Conservation (phyloP, 2,329 filamentous ascomycete genomes). For the Elsinoe arachidis region DNA sequence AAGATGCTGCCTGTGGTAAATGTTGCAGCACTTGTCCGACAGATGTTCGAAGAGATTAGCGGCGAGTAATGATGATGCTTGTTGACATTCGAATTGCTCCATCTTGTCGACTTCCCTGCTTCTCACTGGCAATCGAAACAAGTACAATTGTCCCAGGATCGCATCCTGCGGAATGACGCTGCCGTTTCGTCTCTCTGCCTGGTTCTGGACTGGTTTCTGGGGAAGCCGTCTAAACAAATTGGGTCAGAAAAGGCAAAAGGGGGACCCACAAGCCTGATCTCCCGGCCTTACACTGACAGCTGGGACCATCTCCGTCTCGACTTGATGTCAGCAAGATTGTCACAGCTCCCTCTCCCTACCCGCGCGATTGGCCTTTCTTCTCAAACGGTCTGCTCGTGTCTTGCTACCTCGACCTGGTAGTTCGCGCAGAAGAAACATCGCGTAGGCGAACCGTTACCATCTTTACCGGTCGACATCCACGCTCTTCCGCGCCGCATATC, state of each 20-base stretch:
- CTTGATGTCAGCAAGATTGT: not conserved
- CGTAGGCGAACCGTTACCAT: conserved; percentile 3
- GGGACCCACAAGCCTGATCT: conserved; percentile 1
- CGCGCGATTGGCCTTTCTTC: not conserved
- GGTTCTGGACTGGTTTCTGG: conserved; percentile 4
- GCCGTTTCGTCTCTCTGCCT: conserved; percentile 1
- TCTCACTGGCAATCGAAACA: not conserved
- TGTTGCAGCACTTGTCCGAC: not conserved
- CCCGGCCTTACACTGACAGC: not conserved
- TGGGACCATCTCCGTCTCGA: not conserved
- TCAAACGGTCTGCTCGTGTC: conserved; percentile 3
- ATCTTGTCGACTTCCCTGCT: not conserved
- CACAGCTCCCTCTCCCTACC: not conserved
- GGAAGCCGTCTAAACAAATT: conserved; percentile 1
- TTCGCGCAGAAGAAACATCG: not conserved
- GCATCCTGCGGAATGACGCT: conserved; percentile 10
- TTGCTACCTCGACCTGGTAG: not conserved
- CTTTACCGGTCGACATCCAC: conserved; percentile 3
- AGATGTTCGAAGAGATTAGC: no score
- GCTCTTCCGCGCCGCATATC: conserved; percentile 6
- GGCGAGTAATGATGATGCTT: no score
- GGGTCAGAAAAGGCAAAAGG: not conserved
- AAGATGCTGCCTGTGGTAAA: not conserved
- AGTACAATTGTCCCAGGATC: not conserved
- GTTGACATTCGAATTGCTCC: not conserved